Evolutionary conservation across 352 stramenopile genomes (phyloP), one percentile per base, ranked within the genome.

Genomic region (Phytopythium vexans): DNA sequence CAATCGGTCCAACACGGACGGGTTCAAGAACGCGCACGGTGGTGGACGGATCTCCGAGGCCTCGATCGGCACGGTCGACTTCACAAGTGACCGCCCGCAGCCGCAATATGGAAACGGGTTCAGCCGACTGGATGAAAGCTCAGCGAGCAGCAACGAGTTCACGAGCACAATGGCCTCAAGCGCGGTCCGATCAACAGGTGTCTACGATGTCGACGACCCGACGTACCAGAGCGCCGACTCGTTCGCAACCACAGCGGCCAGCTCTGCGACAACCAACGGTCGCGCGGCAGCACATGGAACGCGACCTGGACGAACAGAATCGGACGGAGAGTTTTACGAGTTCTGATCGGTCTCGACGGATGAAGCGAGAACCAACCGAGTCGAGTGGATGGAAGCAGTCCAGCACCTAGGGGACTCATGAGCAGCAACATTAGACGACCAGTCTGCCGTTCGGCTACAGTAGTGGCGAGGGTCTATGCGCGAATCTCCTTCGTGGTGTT

Each of bases 321-420:
- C 74, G 27, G 74, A 84, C 45, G 79, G 76, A 32, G 74, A 86
- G 60, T 84, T 66, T 54, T 90, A 90, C 64, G 79, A 90, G 64
- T 90, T 90, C 50, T 90, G 32, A 37, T 27, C 21, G 21, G 21
- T 27, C 21, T 27, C 21, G 21, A 27, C 21, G 21, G 21, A 27
- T 27, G 21, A 27, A 27, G 21, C 21, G 21, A 27, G 21, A 27
- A 27, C 21, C 21, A 27, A 27, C 21, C 21, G 21, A 27, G 21
- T 27, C 21, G 21, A 27, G 21, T 27, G 21, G 21, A 27, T 27
- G 21, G 21, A 27, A 27, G 21, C 21, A 27, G 21, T 27, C 21
- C 21, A 27, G 21, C 21, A 27, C 21, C 21, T 27, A 27, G 21
- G 21, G 21, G 21, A 27, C 21, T 27, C 21, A 27, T 27, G 21